Evolutionary conservation across 139 green algal species (phyloP), one percentile per base, ranked within the genome.

Genomic region (Chara braunii): DNA sequence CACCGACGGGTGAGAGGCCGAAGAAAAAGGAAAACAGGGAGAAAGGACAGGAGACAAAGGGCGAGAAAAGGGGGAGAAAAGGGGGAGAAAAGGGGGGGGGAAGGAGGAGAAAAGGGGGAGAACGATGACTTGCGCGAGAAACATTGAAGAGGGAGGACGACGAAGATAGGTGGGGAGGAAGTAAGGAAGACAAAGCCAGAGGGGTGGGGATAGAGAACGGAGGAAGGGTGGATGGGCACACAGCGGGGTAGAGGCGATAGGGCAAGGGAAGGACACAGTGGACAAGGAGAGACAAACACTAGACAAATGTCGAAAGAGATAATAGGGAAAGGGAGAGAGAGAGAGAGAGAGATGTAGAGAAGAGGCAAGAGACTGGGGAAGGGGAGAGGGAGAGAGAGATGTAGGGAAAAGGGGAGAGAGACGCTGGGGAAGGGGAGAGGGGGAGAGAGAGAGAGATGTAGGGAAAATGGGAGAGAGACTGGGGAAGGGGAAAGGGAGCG

Each of bases 201-300:
- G 33, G 5, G 34, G 56, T n/a, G 33, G 56, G 56, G 6, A 8
- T 36, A 36, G 6, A 60, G 56, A 36, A 36, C 8, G 43, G n/a
- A 24, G 37, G 23, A 61, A 65, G n/a, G 56, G 56, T 12, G 37
- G 40, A 11, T 64, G 43, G 56, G 26, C 29, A 3, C 29, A 35
- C 18, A 65, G 40, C 9, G 45, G 2, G 2, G 59, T 43, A 1
- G 50, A 29, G 26, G 18, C 36, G 37, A 40, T 59, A 3, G 45
- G 59, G 45, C 26, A 61, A 28, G 45, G 59, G 9, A 68, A 67
- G 45, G 59, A 67, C 29, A 18, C 26, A 18, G 42, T 35, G 56
- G n/a, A 54, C 18, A 37, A 33, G 22, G 56, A 34, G 1, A 65
- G 56, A 57, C 56, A 50, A 32, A 11, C 43, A 33, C 30, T 35